A percentile compares a stretch with the other conserved stretches of the same genome.
These are phyloP conservation scores for Tetrastigma voinierianum DNA, from an alignment of 164 flowering plant genomes.

Conservation along the genomic window DNA sequence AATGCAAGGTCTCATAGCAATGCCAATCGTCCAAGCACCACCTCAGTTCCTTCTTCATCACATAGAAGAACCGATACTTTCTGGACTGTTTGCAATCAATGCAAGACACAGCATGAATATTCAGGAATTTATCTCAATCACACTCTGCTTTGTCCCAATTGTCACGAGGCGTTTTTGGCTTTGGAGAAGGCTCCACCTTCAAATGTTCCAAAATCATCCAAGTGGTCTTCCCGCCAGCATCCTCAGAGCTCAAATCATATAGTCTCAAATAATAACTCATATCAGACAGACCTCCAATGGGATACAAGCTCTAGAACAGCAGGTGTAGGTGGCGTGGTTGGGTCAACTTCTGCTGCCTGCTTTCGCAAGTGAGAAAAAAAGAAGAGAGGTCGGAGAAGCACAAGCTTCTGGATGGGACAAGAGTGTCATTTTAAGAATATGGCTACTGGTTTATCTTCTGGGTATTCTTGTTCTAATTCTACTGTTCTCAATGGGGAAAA, in stretches of 20 bases:
- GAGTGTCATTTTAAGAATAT: neutral
- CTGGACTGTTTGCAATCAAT: conserved; percentile 58
- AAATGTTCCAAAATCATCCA: conserved; percentile 24
- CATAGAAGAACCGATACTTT: conserved; percentile 34
- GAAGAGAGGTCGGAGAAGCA: conserved; percentile 24
- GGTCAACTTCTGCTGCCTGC: conserved; percentile 24
- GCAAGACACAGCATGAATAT: conserved; percentile 62
- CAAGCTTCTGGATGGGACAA: conserved; percentile 10
- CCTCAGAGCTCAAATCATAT: conserved; percentile 24
- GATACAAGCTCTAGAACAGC: conserved; percentile 15
- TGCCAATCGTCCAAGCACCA: conserved; percentile 2
- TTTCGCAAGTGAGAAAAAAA: conserved; percentile 27
- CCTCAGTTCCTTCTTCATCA: conserved; percentile 20
- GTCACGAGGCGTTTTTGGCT: conserved; percentile 50
- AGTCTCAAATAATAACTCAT: conserved; percentile 5
- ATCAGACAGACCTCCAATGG: conserved; percentile 17
- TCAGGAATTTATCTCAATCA: conserved; percentile 50
- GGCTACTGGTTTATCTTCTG: neutral
- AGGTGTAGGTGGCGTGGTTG: conserved; percentile 13
- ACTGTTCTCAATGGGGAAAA: conserved; percentile 16
- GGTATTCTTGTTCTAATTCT: neutral
- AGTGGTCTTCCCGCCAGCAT: conserved; percentile 20
- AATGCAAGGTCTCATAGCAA: conserved; percentile 21
- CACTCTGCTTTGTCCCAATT: conserved; percentile 55
- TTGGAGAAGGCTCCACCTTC: conserved; percentile 45